These are phyloP conservation scores for Colletotrichum chrysophilum DNA, from an alignment of 2,329 filamentous ascomycete genomes.

Conservation along the genomic window DNA sequence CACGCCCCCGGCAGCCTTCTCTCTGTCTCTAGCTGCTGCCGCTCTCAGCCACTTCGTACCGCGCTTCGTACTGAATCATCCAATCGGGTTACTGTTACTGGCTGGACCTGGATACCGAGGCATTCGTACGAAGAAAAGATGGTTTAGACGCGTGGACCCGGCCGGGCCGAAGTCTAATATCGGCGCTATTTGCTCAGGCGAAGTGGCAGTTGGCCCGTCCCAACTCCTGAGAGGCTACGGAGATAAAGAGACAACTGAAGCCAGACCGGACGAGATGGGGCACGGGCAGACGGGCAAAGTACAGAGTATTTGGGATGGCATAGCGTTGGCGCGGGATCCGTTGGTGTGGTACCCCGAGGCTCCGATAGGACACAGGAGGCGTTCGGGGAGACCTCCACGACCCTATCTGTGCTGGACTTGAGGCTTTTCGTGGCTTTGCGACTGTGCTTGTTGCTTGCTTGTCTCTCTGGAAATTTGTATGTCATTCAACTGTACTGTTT, in stretches of 20 bases:
- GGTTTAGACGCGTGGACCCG: constrained; percentile 1
- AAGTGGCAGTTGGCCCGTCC: background rate
- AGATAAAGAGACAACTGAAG: background rate
- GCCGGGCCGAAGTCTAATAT: constrained; percentile 7
- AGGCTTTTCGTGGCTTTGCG: background rate
- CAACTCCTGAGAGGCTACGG: background rate
- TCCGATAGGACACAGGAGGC: background rate
- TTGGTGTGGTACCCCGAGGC: background rate
- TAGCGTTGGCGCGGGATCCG: background rate
- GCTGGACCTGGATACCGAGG: background rate
- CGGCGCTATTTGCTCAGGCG: background rate
- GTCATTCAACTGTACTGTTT: background rate
- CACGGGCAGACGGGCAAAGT: background rate
- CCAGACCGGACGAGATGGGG: background rate
- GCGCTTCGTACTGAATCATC: background rate
- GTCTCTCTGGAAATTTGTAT: background rate
- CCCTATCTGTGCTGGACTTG: background rate
- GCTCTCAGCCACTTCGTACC: background rate
- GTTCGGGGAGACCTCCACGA: background rate
- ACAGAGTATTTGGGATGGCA: background rate
- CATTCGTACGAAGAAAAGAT: background rate
- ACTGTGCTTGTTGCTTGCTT: background rate
- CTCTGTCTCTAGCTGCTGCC: background rate
- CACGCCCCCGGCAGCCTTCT: background rate
- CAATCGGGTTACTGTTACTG: background rate